Evolutionary conservation across 1,284 basidiomycete genomes (phyloP).

Genomic region (Heterobasidion occidentale): DNA sequence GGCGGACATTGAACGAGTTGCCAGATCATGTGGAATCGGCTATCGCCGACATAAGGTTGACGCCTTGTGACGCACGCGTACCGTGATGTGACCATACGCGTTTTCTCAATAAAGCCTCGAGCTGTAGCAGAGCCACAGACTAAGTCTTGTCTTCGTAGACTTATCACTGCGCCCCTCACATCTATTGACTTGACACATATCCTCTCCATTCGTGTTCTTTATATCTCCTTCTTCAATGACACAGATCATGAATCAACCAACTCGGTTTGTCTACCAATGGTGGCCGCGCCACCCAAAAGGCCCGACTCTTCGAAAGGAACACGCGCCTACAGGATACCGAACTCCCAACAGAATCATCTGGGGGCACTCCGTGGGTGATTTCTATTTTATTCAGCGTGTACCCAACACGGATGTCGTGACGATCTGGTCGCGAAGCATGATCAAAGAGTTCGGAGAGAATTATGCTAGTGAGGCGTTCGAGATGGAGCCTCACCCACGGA

Average conservation of each 20-base stretch:
- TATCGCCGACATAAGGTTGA: too few relatives aligned
- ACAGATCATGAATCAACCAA: background rate
- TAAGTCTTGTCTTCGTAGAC: too few relatives aligned
- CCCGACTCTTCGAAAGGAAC: conserved; percentile 13
- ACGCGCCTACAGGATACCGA: conserved; percentile 18
- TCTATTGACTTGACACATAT: too few relatives aligned
- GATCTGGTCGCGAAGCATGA: conserved; percentile 27
- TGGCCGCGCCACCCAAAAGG: conserved; percentile 21
- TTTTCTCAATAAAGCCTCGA: too few relatives aligned
- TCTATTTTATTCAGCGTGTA: conserved; percentile 21
- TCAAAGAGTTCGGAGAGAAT: conserved; percentile 22
- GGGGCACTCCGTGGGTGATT: conserved; percentile 21
- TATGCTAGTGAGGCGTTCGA: conserved; percentile 10
- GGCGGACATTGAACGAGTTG: too few relatives aligned
- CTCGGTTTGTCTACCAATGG: background rate
- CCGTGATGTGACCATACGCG: too few relatives aligned
- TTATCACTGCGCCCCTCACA: too few relatives aligned
- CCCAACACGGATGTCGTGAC: conserved; percentile 17
- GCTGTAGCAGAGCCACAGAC: too few relatives aligned
- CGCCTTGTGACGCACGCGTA: too few relatives aligned
- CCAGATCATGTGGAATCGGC: too few relatives aligned
- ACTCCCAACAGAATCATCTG: conserved; percentile 24
- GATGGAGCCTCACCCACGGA: conserved; percentile 13
- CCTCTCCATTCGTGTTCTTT: too few relatives aligned
- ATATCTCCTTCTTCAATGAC: too few relatives aligned